Percentiles rank a stretch among this genome's conserved stretches.
Conservation (phyloP, 768 basidiomycete species). For the Coprinopsis sp. region DNA sequence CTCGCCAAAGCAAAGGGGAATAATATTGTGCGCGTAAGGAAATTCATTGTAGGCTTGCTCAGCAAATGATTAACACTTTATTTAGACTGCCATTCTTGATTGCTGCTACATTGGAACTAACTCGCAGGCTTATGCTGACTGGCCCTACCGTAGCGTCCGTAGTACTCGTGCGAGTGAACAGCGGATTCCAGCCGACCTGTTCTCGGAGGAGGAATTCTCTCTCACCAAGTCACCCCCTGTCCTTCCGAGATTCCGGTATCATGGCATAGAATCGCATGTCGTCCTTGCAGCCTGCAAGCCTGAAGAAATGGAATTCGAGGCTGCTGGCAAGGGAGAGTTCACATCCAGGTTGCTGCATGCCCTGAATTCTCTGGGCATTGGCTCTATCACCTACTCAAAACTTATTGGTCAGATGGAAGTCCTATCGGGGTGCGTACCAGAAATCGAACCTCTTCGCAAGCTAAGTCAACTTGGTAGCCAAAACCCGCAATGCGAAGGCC, state of each 20-base stretch:
- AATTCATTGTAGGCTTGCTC: neutral
- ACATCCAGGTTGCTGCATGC: constrained; percentile 10
- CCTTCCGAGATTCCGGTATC: neutral
- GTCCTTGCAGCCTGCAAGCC: constrained; percentile 11
- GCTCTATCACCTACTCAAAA: constrained; percentile 7
- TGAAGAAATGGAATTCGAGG: constrained; percentile 11
- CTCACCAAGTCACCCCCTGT: neutral
- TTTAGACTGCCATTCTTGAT: constrained; percentile 16
- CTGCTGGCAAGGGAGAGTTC: constrained; percentile 7
- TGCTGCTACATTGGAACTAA: constrained; percentile 14
- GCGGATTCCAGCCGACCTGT: neutral
- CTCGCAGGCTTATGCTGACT: neutral
- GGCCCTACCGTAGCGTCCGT: neutral
- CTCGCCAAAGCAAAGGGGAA: constrained; percentile 13
- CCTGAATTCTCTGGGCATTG: neutral
- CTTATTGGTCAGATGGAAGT: constrained; percentile 6
- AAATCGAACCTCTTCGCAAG: too few relatives aligned
- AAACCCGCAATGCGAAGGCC: too few relatives aligned
- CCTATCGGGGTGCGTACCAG: neutral
- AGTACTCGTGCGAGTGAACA: neutral
- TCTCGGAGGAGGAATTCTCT: neutral
- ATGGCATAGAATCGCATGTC: constrained; percentile 10
- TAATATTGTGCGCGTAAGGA: constrained; percentile 17
- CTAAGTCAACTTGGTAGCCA: too few relatives aligned
- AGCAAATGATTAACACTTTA: neutral